phyloP scores from a whole-genome alignment of 2,329 filamentous ascomycete genomes.

The Didymella segeticola region DNA sequence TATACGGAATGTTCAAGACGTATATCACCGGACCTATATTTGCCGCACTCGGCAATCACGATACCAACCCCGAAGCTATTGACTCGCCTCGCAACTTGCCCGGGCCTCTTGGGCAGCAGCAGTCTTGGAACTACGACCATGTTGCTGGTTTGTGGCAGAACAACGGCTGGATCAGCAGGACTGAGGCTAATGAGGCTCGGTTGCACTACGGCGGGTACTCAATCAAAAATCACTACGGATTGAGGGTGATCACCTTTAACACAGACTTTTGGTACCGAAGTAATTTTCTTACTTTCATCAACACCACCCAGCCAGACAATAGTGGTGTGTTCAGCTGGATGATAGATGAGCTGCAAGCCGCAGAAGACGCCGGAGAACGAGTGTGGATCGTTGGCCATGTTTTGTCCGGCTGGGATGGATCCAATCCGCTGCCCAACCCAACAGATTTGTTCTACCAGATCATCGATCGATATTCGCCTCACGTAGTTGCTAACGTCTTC shows the following conservation, averaged over 20 bases:
- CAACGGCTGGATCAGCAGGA: constrained; percentile 8
- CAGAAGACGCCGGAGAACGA: constrained; percentile 5
- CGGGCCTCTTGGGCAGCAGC: constrained; percentile 4
- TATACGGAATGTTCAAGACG: constrained; percentile 6
- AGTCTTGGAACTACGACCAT: constrained; percentile 10
- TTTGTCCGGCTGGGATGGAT: constrained; percentile 6
- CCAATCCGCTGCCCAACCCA: constrained; percentile 4
- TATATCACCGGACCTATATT: constrained; percentile 7
- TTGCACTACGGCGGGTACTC: constrained; percentile 7
- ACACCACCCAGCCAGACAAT: constrained; percentile 8
- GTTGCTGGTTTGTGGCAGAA: constrained; percentile 4
- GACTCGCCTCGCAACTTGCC: constrained; percentile 8
- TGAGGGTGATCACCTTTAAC: constrained; percentile 7
- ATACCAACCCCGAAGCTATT: constrained; percentile 6
- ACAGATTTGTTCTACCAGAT: constrained; percentile 11
- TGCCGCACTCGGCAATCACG: constrained; percentile 6
- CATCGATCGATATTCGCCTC: constrained; percentile 8
- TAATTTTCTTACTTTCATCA: constrained; percentile 12
- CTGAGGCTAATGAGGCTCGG: constrained; percentile 2
- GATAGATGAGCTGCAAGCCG: constrained; percentile 6
- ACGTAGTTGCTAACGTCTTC: constrained; percentile 4
- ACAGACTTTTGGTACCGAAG: constrained; percentile 12
- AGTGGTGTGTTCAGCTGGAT: constrained; percentile 8
- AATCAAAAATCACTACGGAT: constrained; percentile 3
- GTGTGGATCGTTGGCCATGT: constrained; percentile 8